Base-by-base conservation (phyloP, 2,329 filamentous ascomycete genomes). In the Aspergillus flavus region DNA sequence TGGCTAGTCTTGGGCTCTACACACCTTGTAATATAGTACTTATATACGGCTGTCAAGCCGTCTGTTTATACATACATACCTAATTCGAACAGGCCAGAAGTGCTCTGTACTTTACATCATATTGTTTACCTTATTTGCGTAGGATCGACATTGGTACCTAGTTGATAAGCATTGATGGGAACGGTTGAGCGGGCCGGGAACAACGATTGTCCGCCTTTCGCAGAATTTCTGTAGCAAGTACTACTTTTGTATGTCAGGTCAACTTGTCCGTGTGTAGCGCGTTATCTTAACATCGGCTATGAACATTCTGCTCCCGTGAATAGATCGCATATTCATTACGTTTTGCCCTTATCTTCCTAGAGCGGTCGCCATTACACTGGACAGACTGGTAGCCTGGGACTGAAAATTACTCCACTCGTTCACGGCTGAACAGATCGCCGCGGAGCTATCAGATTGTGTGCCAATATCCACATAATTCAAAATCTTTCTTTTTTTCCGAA, bases 11-110 rank as follows among this genome's bases (percentile, higher is more conserved):
- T 70, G 57, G 56, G 60, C 64, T 66, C 60, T 68, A 65, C 66
- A 68, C 62, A 63, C 66, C 32, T 71, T 76, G 75, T 77, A 77
- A 75, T 76, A 75, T 76, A 76, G 66, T 64, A 64, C 55, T 62
- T 61, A 58, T 61, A 64, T 58, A 41, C 48, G 60, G 62, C 56
- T 68, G 68, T 60, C 19, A 60, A 58, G 41, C 58, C 65, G 62
- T 66, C 63, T 64, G 60, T 62, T 64, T 62, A 72, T 69, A 71
- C 64, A 71, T 68, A 72, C 46, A 72, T 52, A 61, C 12, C 45
- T 61, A 65, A 66, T 68, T 68, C 30, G 23, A 59, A 65, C 34
- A 58, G 45, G 50, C 46, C 21, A 64, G 12, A 57, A 55, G 43
- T 21, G 48, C 55, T 32, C 26, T 67, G 57, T 61, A 28, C 3